phyloP scores from a whole-genome alignment of 345 rosid species.

The Excoecaria cochinchinensis region DNA sequence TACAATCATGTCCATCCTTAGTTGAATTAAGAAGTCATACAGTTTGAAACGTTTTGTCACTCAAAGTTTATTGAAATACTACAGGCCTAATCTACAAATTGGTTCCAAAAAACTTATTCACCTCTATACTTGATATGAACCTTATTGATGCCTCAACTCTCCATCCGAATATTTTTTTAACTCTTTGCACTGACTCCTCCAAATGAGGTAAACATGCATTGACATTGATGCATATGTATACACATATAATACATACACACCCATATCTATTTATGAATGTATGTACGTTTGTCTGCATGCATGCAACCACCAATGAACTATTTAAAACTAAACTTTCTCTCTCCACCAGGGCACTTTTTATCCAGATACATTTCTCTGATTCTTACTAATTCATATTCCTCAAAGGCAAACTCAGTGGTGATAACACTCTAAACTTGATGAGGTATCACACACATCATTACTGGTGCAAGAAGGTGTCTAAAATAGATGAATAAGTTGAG shows the following conservation, averaged over 20 bases:
- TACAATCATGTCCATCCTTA: neutral
- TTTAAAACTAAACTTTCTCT: no score
- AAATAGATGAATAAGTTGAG: neutral
- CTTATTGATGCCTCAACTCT: no score
- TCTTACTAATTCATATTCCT: neutral
- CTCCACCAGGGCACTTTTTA: neutral
- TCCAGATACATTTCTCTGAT: neutral
- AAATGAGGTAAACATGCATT: no score
- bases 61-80: neutral
- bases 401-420: neutral
- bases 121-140: no score
- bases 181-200: no score
- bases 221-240: no score
- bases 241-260: no score
- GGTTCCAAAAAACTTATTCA: neutral
- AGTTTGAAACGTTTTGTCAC: neutral
- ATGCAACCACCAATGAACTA: no score
- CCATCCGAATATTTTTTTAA: no score
- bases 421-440: neutral
- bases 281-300: no score
- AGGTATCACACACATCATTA: neutral
- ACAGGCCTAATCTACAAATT: neutral
- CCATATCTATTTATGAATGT: no score
- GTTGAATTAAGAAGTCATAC: neutral
- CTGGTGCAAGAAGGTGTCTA: neutral